These are phyloP conservation scores for Ustilago crameri DNA, from an alignment of 1,284 basidiomycete genomes.

Conservation along the genomic window DNA sequence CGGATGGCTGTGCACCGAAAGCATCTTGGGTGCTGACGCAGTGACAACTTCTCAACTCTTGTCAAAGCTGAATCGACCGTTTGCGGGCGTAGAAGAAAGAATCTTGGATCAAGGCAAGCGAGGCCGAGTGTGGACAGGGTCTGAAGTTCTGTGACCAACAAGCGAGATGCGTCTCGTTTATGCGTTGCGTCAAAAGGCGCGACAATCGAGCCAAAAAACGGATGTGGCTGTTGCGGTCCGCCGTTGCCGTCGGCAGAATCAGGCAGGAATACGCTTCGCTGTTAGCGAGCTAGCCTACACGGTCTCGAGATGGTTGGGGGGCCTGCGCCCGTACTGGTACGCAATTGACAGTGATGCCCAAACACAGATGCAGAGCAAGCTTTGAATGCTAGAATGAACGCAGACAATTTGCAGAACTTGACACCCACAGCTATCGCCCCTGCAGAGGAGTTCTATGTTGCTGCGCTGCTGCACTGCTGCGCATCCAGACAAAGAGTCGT, in stretches of 20 bases:
- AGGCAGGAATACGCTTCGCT: background rate
- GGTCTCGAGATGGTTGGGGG: too few species aligned
- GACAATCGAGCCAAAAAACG: background rate
- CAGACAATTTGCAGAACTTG: constrained; percentile 4
- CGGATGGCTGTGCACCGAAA: constrained; percentile 43
- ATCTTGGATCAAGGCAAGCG: background rate
- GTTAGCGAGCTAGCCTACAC: too few species aligned
- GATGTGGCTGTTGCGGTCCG: constrained; percentile 11
- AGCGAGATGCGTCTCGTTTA: constrained; percentile 9
- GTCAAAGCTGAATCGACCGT: background rate
- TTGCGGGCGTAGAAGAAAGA: constrained; percentile 9
- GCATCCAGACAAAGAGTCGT: too few species aligned
- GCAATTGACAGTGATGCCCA: too few species aligned
- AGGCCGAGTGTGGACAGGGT: too few species aligned
- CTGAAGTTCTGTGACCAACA: background rate
- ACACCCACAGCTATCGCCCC: background rate
- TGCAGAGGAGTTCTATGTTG: too few species aligned
- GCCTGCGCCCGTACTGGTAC: too few species aligned
- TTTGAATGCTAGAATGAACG: too few species aligned
- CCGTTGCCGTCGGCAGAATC: constrained; percentile 16
- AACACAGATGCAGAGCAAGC: too few species aligned
- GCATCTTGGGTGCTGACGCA: background rate
- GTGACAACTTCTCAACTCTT: background rate
- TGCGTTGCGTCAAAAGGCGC: constrained; percentile 4
- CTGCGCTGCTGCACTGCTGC: too few species aligned